These are phyloP conservation scores for Pyrenochaeta sp. DNA, from an alignment of 2,329 filamentous ascomycete genomes.

Conservation along the genomic window DNA sequence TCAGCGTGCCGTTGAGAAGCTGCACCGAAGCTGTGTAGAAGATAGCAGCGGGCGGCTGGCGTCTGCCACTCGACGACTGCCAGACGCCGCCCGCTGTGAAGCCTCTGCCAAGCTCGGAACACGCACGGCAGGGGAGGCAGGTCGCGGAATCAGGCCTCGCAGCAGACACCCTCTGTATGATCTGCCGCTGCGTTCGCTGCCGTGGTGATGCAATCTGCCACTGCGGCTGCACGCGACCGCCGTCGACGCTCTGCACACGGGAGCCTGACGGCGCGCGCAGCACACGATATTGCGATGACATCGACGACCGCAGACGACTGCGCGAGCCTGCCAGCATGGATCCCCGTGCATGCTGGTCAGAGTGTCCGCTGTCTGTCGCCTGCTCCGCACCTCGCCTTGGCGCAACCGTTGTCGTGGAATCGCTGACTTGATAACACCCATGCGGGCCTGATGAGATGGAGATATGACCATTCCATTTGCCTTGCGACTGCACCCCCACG, in stretches of 20 bases:
- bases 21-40: slow-evolving; percentile 49
- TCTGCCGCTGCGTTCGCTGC: slow-evolving; percentile 17
- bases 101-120: slow-evolving; percentile 31
- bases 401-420: slow-evolving; percentile 36
- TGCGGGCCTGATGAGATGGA: slow-evolving; percentile 37
- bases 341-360: slow-evolving; percentile 10
- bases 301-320: slow-evolving; percentile 28
- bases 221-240: slow-evolving; percentile 27
- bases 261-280: slow-evolving; percentile 20
- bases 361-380: too few relatives aligned
- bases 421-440: slow-evolving; percentile 41
- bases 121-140: too few relatives aligned
- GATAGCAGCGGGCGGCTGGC: slow-evolving; percentile 32
- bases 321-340: slow-evolving; percentile 25
- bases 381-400: slow-evolving; percentile 36
- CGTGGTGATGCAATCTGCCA: slow-evolving; percentile 25
- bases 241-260: slow-evolving; percentile 14
- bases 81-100: slow-evolving; percentile 33
- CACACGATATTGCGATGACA: slow-evolving; percentile 36
- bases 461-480: slow-evolving; percentile 41
- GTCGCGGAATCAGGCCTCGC: too few relatives aligned
- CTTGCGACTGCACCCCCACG: slow-evolving; percentile 29
- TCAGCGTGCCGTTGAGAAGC: slow-evolving; percentile 32
- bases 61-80: slow-evolving; percentile 25
- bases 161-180: too few relatives aligned